Percentiles rank a stretch among this genome's conserved stretches.
Conservation (phyloP, 345 rosid genomes). For the Anacardium occidentale region DNA sequence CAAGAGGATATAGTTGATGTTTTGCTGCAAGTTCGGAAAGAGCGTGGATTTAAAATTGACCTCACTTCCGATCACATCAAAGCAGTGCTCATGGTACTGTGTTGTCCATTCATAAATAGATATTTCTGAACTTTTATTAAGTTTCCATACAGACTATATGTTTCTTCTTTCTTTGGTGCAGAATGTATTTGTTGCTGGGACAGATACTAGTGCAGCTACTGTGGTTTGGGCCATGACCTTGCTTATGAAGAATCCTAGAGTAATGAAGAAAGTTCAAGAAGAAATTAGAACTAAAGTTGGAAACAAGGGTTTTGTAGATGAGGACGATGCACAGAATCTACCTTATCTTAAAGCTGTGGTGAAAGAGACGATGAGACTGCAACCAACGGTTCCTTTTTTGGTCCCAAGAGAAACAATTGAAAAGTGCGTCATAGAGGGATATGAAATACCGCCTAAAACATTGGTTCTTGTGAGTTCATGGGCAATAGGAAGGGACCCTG, state of each 20-base stretch:
- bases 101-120: not conserved
- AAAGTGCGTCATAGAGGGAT: not conserved
- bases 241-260: conserved; percentile 32
- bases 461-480: conserved; percentile 25
- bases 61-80: conserved; percentile 48
- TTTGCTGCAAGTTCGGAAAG: conserved; percentile 31
- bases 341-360: conserved; percentile 41
- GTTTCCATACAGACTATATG: not conserved
- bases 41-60: conserved; percentile 20
- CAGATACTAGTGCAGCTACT: conserved; percentile 29
- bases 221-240: conserved; percentile 40
- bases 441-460: not conserved
- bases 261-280: conserved; percentile 33
- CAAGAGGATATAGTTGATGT: conserved; percentile 47
- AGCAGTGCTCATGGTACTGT: conserved; percentile 48
- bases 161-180: not conserved
- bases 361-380: conserved; percentile 38
- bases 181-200: conserved; percentile 35
- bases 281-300: conserved; percentile 27
- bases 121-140: not conserved
- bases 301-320: conserved; percentile 29
- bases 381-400: conserved; percentile 18
- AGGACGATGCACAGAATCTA: conserved; percentile 30
- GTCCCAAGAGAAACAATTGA: not conserved
- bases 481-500: conserved; percentile 30